Percentiles rank a stretch among this genome's conserved stretches.
Evolutionary conservation across 2,329 filamentous ascomycete genomes (phyloP).

Genomic region (Pezicula carpinea): DNA sequence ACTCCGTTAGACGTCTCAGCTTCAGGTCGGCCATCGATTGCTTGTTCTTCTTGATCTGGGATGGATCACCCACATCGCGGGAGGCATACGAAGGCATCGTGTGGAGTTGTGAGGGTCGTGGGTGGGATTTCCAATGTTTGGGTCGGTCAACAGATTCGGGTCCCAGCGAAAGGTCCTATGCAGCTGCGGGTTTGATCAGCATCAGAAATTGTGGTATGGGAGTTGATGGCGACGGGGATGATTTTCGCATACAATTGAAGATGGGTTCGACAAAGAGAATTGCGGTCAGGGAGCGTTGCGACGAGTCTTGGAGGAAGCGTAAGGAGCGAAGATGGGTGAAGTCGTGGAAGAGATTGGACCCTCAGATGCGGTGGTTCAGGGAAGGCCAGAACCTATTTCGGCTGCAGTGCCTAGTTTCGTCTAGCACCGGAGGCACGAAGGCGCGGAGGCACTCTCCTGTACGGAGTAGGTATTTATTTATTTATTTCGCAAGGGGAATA

Average conservation of each 20-base stretch:
- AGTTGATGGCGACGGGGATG: no score
- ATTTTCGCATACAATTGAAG: no score
- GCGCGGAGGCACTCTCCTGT: no score
- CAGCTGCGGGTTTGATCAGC: background rate
- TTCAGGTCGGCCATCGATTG: slow-evolving; percentile 99
- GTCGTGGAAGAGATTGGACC: background rate
- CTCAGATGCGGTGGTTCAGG: background rate
- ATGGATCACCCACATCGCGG: slow-evolving; percentile 62
- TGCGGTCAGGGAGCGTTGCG: background rate
- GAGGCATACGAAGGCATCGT: slow-evolving; percentile 61
- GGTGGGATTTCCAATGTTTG: background rate
- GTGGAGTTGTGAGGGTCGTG: slow-evolving; percentile 6
- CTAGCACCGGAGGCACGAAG: no score
- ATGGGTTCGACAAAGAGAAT: background rate
- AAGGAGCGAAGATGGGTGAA: slow-evolving; percentile 1
- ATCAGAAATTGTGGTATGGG: background rate
- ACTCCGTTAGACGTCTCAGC: slow-evolving; percentile 89
- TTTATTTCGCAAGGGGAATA: no score
- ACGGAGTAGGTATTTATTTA: no score
- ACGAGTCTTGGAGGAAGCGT: background rate
- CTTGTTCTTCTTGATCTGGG: slow-evolving; percentile 84
- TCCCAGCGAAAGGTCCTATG: no score
- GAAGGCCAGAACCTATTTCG: background rate
- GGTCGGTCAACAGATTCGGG: background rate
- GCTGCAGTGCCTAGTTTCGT: background rate